These are phyloP conservation scores for Mycena belliarum DNA, from an alignment of 768 basidiomycete species.

Conservation along the genomic window DNA sequence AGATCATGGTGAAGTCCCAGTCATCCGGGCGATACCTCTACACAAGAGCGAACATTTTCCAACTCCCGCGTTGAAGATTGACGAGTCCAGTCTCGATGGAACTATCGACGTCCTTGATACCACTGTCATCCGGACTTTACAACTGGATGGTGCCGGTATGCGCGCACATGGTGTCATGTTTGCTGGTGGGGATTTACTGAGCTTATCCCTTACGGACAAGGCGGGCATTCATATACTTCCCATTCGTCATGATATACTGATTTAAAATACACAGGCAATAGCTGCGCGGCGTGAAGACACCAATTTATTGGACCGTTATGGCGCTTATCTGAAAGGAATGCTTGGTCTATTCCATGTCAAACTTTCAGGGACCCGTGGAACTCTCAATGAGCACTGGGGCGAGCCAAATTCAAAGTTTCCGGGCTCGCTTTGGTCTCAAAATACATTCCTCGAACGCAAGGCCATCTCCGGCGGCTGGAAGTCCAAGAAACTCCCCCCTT, in stretches of 20 bases:
- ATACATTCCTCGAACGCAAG: conserved; percentile 4
- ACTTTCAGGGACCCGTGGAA: conserved; percentile 15
- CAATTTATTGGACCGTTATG: background rate
- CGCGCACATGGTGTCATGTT: conserved; percentile 14
- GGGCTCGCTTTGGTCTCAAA: conserved; percentile 13
- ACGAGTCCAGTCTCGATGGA: conserved; percentile 23
- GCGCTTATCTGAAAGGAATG: background rate
- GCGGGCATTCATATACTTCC: background rate
- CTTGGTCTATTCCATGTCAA: conserved; percentile 21
- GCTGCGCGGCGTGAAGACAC: conserved; percentile 1
- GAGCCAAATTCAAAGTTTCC: conserved; percentile 6
- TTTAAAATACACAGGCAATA: background rate
- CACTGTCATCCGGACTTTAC: background rate
- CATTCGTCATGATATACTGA: background rate
- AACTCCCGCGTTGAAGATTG: conserved; percentile 19
- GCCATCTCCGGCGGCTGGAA: conserved; percentile 13
- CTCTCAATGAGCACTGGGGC: conserved; percentile 23
- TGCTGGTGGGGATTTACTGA: conserved; percentile 15
- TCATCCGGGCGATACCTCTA: conserved; percentile 5
- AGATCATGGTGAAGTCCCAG: background rate
- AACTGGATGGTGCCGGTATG: background rate
- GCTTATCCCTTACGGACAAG: conserved; percentile 11
- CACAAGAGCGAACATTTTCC: conserved; percentile 22
- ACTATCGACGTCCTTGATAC: conserved; percentile 15
- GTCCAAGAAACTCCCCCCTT: conserved; percentile 13